Conservation (phyloP, 768 basidiomycete species). For the Suillus spraguei region DNA sequence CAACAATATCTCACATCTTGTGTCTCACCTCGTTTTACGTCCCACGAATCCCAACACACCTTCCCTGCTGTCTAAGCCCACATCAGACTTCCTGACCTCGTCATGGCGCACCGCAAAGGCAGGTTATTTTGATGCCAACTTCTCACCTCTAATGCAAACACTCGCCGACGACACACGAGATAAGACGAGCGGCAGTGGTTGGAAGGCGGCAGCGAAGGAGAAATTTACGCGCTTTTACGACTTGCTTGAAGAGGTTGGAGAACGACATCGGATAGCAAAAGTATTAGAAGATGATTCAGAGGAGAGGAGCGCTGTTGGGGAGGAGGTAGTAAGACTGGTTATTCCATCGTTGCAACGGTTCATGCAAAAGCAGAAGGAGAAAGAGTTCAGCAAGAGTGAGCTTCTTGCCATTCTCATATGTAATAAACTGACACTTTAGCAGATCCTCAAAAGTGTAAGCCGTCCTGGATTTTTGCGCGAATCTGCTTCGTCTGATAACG, state of each 20-base stretch:
- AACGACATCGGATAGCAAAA: slow-evolving; percentile 68
- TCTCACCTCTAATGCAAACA: slow-evolving; percentile 72
- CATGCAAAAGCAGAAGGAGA: slow-evolving; percentile 72
- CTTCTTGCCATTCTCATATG: slow-evolving; percentile 16
- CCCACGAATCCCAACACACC: slow-evolving; percentile 50
- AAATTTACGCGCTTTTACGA: slow-evolving; percentile 85
- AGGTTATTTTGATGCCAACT: slow-evolving; percentile 83
- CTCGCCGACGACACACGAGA: slow-evolving; percentile 51
- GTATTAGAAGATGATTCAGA: slow-evolving; percentile 74
- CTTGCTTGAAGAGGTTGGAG: slow-evolving; percentile 75
- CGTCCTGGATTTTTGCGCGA: not conserved
- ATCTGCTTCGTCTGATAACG: slow-evolving; percentile 15
- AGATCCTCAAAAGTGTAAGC: slow-evolving; percentile 60
- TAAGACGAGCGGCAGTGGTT: slow-evolving; percentile 44
- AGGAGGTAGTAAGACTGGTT: slow-evolving; percentile 78
- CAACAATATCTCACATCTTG: slow-evolving; percentile 78
- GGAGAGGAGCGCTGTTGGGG: slow-evolving; percentile 58
- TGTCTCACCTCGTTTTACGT: slow-evolving; percentile 55
- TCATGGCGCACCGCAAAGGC: slow-evolving; percentile 82
- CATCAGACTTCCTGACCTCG: slow-evolving; percentile 64
- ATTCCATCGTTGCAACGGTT: slow-evolving; percentile 76
- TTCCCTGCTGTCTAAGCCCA: slow-evolving; percentile 59
- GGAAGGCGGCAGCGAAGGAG: slow-evolving; percentile 71
- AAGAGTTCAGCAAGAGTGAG: slow-evolving; percentile 85
- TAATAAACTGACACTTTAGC: slow-evolving; percentile 1